Percentiles rank a stretch among this genome's conserved stretches.
Evolutionary conservation across 495 filamentous ascomycete species (phyloP).

Genomic region (Bathelium albidoporum): DNA sequence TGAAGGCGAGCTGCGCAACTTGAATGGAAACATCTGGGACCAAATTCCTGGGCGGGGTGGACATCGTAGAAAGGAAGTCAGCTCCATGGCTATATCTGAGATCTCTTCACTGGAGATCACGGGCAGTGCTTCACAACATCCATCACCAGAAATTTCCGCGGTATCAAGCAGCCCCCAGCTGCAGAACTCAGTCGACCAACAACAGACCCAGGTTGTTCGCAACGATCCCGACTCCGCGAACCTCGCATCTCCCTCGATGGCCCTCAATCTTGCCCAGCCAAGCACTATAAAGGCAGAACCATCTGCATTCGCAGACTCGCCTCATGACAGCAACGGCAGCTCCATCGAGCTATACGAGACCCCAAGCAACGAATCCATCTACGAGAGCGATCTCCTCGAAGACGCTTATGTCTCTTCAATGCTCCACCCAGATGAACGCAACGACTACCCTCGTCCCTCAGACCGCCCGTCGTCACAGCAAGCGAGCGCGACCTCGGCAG

Average conservation of each 20-base stretch:
- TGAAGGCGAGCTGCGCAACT: background rate
- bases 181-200: background rate
- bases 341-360: too few species aligned
- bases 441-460: too few species aligned
- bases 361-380: background rate
- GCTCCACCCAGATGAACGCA: background rate
- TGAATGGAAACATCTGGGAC: too few species aligned
- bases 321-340: too few species aligned
- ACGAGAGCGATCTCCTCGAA: background rate
- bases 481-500: too few species aligned
- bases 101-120: too few species aligned
- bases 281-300: background rate
- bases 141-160: background rate
- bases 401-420: background rate
- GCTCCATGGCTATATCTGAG: too few species aligned
- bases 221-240: background rate
- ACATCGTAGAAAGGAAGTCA: too few species aligned
- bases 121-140: background rate
- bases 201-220: background rate
- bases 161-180: background rate
- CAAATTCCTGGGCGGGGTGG: too few species aligned
- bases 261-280: background rate
- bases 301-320: background rate
- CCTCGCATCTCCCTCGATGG: background rate
- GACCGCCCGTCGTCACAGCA: too few species aligned